These are phyloP conservation scores for Dianthus caryophyllus DNA, from an alignment of 148 eudicot genomes.

Conservation along the genomic window DNA sequence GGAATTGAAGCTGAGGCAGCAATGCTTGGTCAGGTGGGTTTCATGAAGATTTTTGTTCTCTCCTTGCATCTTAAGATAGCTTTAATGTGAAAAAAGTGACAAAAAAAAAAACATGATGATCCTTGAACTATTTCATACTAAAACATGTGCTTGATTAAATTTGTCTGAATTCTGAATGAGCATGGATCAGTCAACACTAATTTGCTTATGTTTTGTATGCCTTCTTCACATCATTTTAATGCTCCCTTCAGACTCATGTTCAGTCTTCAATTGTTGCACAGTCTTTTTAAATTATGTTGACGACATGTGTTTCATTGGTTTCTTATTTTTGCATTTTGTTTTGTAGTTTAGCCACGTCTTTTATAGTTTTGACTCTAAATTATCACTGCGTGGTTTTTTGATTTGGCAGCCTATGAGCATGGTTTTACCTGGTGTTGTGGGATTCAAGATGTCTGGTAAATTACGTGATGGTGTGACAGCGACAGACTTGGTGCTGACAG, in stretches of 20 bases:
- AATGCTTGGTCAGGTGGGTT: slow-evolving; percentile 95
- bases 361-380: not conserved
- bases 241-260: no score
- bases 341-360: no score
- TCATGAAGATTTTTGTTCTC: not conserved
- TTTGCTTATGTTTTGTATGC: no score
- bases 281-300: not conserved
- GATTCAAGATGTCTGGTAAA: slow-evolving; percentile 82
- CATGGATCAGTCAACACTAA: not conserved
- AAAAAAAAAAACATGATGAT: no score
- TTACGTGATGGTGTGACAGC: slow-evolving; percentile 90
- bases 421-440: slow-evolving; percentile 99
- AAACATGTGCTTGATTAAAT: no score
- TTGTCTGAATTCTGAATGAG: not conserved
- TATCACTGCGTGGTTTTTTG: slow-evolving; percentile 19
- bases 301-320: not conserved
- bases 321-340: not conserved
- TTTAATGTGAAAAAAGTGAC: not conserved
- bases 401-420: slow-evolving; percentile 94
- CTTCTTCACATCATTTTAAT: no score
- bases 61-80: not conserved
- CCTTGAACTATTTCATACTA: no score
- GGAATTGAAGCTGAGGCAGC: slow-evolving; percentile 97
- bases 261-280: no score
- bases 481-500: slow-evolving; percentile 94